These are phyloP conservation scores for Daldinia sp. DNA, from an alignment of 2,329 filamentous ascomycete species.

Conservation along the genomic window DNA sequence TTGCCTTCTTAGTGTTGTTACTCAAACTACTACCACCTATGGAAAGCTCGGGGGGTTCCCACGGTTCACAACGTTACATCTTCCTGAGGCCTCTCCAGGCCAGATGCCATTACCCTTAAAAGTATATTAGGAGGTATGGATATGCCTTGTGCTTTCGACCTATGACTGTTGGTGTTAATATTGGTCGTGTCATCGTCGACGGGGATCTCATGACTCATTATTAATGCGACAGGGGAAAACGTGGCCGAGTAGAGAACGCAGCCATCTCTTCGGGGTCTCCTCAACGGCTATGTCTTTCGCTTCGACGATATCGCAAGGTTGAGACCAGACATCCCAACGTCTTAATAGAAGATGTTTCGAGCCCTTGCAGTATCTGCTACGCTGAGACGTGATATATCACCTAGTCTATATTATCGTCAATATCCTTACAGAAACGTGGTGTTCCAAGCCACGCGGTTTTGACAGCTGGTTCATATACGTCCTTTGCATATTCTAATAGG, in stretches of 20 bases:
- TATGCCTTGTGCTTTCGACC: constrained; percentile 22
- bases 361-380: constrained; percentile 41
- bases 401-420: constrained; percentile 32
- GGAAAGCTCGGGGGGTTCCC: constrained; percentile 16
- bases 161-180: constrained; percentile 18
- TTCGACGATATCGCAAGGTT: constrained; percentile 35
- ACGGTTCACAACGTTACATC: constrained; percentile 32
- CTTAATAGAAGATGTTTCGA: constrained; percentile 42
- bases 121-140: constrained; percentile 6
- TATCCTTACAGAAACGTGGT: constrained; percentile 45
- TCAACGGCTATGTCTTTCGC: constrained; percentile 36
- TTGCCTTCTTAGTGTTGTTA: constrained; percentile 19
- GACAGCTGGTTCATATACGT: constrained; percentile 24
- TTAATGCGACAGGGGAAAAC: constrained; percentile 20
- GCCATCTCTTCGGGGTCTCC: constrained; percentile 25
- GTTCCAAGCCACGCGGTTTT: constrained; percentile 41
- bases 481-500: constrained; percentile 10
- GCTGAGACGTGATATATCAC: constrained; percentile 42
- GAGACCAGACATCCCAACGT: constrained; percentile 38
- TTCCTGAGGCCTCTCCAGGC: constrained; percentile 10
- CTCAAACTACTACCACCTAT: constrained; percentile 22
- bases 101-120: not conserved
- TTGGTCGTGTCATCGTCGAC: constrained; percentile 19
- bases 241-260: constrained; percentile 17
- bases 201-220: constrained; percentile 24